Conservation (phyloP, 495 filamentous ascomycete species). For the Penicillium longicatenatum region DNA sequence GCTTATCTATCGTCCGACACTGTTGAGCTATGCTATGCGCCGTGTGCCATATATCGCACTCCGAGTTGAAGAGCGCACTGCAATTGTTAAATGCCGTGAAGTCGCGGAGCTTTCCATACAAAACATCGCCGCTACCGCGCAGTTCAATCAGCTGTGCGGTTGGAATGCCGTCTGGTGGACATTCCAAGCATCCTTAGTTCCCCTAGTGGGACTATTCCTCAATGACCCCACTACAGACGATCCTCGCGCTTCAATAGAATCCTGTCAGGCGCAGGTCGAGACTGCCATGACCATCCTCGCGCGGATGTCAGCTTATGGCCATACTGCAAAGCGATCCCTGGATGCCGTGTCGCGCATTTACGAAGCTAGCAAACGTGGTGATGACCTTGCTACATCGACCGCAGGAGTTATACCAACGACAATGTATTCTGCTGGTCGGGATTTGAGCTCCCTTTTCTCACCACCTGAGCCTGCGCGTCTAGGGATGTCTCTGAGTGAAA, state of each 20-base stretch:
- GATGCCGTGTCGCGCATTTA: conserved; percentile 72
- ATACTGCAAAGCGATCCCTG: conserved; percentile 67
- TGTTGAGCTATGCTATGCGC: conserved; percentile 71
- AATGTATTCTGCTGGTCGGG: conserved; percentile 25
- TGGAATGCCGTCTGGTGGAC: conserved; percentile 86
- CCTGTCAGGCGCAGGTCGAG: conserved; percentile 60
- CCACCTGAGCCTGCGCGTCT: conserved; percentile 24
- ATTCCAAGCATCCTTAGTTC: conserved; percentile 79
- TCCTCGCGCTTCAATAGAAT: conserved; percentile 53
- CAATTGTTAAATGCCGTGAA: conserved; percentile 67
- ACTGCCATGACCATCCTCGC: conserved; percentile 67
- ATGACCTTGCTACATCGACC: conserved; percentile 14
- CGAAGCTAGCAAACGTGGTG: conserved; percentile 55
- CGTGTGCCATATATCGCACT: conserved; percentile 59
- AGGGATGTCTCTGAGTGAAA: conserved; percentile 24
- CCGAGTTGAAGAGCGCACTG: conserved; percentile 65
- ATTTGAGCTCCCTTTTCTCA: conserved; percentile 19
- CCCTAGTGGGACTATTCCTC: conserved; percentile 71
- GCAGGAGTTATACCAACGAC: conserved; percentile 4
- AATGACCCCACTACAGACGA: conserved; percentile 57
- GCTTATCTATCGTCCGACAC: conserved; percentile 73
- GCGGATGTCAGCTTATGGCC: conserved; percentile 68
- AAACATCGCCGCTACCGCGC: conserved; percentile 68
- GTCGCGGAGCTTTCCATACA: conserved; percentile 70
- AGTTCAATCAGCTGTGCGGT: conserved; percentile 72